phyloP scores from a whole-genome alignment of 352 stramenopile genomes.

The Globisporangium middletonii region DNA sequence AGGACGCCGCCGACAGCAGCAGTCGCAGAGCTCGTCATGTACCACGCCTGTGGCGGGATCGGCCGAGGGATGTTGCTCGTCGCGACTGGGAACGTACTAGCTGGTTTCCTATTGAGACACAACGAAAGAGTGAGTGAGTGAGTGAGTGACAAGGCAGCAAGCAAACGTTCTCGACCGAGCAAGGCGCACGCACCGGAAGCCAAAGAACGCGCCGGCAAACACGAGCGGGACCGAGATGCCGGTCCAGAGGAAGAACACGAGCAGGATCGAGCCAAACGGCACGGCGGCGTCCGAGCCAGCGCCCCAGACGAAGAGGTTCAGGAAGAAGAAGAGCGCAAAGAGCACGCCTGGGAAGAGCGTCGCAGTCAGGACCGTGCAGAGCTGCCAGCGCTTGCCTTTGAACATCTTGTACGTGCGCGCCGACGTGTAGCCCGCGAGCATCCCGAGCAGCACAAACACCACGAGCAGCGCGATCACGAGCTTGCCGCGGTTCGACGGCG shows the following conservation, averaged over 20 bases:
- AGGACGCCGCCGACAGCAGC: slow-evolving; percentile 96
- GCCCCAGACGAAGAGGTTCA: slow-evolving; percentile 96
- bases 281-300: slow-evolving; percentile 92
- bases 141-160: too few relatives aligned
- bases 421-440: slow-evolving; percentile 94
- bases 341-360: slow-evolving; percentile 96
- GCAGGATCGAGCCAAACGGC: slow-evolving; percentile 96
- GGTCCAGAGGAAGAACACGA: slow-evolving; percentile 99
- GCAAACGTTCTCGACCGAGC: not conserved
- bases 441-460: slow-evolving; percentile 96
- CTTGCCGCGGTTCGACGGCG: slow-evolving; percentile 95
- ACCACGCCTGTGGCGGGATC: slow-evolving; percentile 98
- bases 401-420: slow-evolving; percentile 99
- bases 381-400: slow-evolving; percentile 98
- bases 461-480: slow-evolving; percentile 97
- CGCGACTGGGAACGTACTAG: slow-evolving; percentile 94
- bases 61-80: slow-evolving; percentile 97
- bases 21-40: slow-evolving; percentile 93
- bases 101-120: slow-evolving; percentile 41
- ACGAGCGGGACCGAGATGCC: slow-evolving; percentile 98
- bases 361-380: slow-evolving; percentile 94
- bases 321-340: slow-evolving; percentile 96
- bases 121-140: not conserved
- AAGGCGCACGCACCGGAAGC: slow-evolving; percentile 89
- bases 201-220: slow-evolving; percentile 98